These are phyloP conservation scores for Anthostomella pinea DNA, from an alignment of 2,329 filamentous ascomycete species.

Conservation along the genomic window DNA sequence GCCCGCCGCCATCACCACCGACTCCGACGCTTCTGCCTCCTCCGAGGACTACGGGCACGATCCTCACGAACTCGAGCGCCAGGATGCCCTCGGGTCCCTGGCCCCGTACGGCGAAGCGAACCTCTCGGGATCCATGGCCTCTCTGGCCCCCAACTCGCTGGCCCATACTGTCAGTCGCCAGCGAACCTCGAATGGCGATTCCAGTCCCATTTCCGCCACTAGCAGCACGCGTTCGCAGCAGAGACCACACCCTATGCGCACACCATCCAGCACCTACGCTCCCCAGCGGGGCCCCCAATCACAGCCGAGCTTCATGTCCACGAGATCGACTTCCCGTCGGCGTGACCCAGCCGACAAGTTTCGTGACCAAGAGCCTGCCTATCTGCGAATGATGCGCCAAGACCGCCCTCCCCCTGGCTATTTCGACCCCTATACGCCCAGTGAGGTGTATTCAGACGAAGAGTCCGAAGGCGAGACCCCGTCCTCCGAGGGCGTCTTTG, in stretches of 20 bases:
- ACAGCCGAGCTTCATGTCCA: constrained; percentile 37
- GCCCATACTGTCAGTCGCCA: constrained; percentile 41
- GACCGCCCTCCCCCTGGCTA: constrained; percentile 62
- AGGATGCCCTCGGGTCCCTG: constrained; percentile 47
- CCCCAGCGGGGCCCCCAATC: constrained; percentile 54
- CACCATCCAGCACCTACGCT: constrained; percentile 77
- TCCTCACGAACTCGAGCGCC: constrained; percentile 45
- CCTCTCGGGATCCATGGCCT: constrained; percentile 42
- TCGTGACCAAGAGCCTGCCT: constrained; percentile 86
- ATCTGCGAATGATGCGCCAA: constrained; percentile 86
- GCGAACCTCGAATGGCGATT: constrained; percentile 35
- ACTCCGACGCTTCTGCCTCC: constrained; percentile 49
- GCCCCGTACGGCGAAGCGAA: constrained; percentile 42
- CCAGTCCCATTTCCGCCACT: constrained; percentile 25
- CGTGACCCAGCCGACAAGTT: constrained; percentile 47
- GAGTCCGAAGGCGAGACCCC: constrained; percentile 91
- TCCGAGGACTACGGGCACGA: constrained; percentile 46
- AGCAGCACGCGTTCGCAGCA: constrained; percentile 55
- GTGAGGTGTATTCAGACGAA: constrained; percentile 68
- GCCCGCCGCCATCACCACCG: constrained; percentile 36
- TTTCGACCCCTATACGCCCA: constrained; percentile 70
- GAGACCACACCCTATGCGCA: constrained; percentile 66
- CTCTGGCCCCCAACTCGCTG: constrained; percentile 39
- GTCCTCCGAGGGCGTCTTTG: constrained; percentile 76
- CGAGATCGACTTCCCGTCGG: constrained; percentile 44